Base-by-base conservation (phyloP, 305 asterid species). In the Fraxinus albicans region DNA sequence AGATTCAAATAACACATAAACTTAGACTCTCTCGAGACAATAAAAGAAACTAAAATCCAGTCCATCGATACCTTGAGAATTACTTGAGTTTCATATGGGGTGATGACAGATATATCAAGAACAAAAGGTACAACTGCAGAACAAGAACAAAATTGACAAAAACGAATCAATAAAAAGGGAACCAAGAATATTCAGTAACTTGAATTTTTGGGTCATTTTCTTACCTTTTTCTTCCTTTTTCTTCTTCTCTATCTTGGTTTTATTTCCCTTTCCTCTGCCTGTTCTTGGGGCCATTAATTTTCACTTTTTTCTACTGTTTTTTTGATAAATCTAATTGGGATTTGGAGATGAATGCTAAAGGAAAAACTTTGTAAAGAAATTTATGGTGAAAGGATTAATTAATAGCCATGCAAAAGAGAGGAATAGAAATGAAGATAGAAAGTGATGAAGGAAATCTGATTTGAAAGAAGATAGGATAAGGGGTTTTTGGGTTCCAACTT, bases 171-270 rank as follows among this genome's bases (percentile, higher is more conserved):
- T 1, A 23, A 2, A 21, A 2, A 3, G 1, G 21, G 76, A 42
- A 47, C 3, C 65, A 29, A 4, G 23, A 72, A 80, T 15, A 27
- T 31, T 15, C 19, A 31, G 13, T 9, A n/a, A 10, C 60, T 6
- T 36, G 77, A 13, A 40, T 67, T 65, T 65, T 12, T 10, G 19
- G 7, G 73, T 65, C 73, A 25, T 65, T 8, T 31, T 70, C 33
- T n/a, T 5, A 92, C 98, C 97, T 87, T 95, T 95, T 86, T 95
- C 98, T 82, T 94, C 99, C 84, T 93, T 95, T 93, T 94, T 94
- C 96, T 89, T 94, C 92, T 90, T 95, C 50, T 95, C 98, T 73
- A 88, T 80, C 88, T 88, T 95, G 31, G 93, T 65, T 86, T 89
- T 92, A 86, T 82, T 89, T 50, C 95, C 97, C 73, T 89, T 95